These are phyloP conservation scores for Claviceps arundinis DNA, from an alignment of 2,329 filamentous ascomycete species.

Conservation along the genomic window DNA sequence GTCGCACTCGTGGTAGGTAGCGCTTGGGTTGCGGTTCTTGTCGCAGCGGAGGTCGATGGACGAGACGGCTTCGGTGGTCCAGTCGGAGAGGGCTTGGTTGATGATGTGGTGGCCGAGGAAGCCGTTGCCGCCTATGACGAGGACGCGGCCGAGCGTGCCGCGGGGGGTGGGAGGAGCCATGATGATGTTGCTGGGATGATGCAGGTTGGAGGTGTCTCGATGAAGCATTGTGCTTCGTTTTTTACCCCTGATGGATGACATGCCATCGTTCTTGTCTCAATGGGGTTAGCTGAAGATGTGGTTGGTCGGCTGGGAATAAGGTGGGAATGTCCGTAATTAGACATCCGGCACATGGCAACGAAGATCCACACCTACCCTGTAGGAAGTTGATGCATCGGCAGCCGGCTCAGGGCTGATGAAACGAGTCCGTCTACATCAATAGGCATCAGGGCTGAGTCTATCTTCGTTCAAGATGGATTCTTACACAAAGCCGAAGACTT, in stretches of 20 bases:
- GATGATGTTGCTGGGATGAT: neutral
- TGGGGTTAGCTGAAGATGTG: neutral
- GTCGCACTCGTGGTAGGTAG: slow-evolving; percentile 60
- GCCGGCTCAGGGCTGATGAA: no score
- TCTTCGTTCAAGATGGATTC: no score
- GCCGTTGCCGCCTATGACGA: slow-evolving; percentile 73
- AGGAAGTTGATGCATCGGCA: no score
- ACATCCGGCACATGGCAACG: no score
- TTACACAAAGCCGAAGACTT: no score
- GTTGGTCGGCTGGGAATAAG: neutral
- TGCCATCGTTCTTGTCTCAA: neutral
- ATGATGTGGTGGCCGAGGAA: slow-evolving; percentile 78
- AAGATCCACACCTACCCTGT: no score
- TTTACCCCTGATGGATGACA: neutral
- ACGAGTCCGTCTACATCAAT: no score
- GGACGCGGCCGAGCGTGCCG: slow-evolving; percentile 49
- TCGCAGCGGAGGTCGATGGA: slow-evolving; percentile 61
- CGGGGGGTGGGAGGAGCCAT: slow-evolving; percentile 11
- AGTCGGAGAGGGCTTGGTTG: slow-evolving; percentile 49
- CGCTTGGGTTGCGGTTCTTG: slow-evolving; percentile 49
- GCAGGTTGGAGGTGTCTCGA: neutral
- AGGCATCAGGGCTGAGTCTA: no score
- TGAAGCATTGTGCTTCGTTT: neutral
- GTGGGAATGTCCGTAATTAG: no score
- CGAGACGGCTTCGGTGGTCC: slow-evolving; percentile 41